Evolutionary conservation across 768 basidiomycete genomes (phyloP), one percentile per base, ranked within the genome.

Genomic region (Collybia mongolica): DNA sequence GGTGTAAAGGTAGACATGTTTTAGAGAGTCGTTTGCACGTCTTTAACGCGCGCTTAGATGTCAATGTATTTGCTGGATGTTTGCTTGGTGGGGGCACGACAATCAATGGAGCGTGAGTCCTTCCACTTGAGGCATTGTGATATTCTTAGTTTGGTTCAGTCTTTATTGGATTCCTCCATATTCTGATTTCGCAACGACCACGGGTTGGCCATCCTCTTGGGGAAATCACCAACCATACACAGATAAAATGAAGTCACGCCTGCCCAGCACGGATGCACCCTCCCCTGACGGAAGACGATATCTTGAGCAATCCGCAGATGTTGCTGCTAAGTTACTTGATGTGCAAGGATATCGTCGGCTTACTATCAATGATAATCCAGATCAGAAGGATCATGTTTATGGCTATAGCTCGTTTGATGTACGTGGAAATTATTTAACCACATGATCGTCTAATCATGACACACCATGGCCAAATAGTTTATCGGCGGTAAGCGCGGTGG

Each of bases 41-140:
- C 39, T 22, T n/a, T 11, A 3, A n/a, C 17, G 14, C 4, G 26
- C 23, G n/a, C 39, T 23, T 28, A 76, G 83, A 84, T 62, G 67
- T 83, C 51, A 81, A 71, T 20, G 75, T 78, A 20, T 86, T 83
- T 61, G 84, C 83, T 19, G 84, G 82, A 26, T 86, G 84, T 61
- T 61, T 84, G 26, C 60, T 84, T 17, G 84, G 84, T 49, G 84
- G 84, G 17, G 84, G 83, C 32, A 80, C 79, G 5, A 72, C 82
- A 2, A 72, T 86, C 57, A 84, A 86, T 61, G 84, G 81, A 65
- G 82, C 77, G 80, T 82, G 56, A 60, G 79, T 67, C 19, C 23
- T 6, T 24, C 23, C 9, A 32, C 8, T 28, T 42, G 1, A 9
- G 11, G 29, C 29, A 5, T 4, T 40, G 36, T 49, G 3, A 23